Evolutionary conservation across 129 eudicot species (phyloP).

Genomic region (Arctium lappa): DNA sequence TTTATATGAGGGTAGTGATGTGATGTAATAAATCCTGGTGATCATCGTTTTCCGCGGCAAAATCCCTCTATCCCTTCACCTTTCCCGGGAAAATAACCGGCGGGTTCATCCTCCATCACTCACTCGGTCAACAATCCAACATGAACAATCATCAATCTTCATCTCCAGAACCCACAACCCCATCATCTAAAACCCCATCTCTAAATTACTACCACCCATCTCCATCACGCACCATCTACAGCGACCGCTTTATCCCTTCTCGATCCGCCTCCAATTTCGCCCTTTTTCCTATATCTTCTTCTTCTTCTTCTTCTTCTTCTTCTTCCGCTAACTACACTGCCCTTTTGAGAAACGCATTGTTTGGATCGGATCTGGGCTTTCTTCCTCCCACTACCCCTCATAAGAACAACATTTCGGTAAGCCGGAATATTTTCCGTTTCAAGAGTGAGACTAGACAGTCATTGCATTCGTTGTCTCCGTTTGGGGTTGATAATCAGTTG

Average conservation of each 20-base stretch:
- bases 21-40: too few species aligned
- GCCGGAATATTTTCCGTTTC: constrained; percentile 60
- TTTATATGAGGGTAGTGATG: too few species aligned
- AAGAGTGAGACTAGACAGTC: constrained; percentile 59
- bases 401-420: constrained; percentile 29
- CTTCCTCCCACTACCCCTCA: constrained; percentile 51
- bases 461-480: constrained; percentile 49
- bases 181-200: not conserved
- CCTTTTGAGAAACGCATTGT: constrained; percentile 53
- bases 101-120: not conserved
- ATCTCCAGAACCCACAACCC: not conserved
- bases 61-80: not conserved
- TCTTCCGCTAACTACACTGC: constrained; percentile 42
- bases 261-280: constrained; percentile 52
- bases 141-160: not conserved
- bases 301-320: constrained; percentile 23
- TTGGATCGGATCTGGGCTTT: constrained; percentile 50
- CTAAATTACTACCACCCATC: constrained; percentile 25
- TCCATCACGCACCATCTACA: constrained; percentile 49
- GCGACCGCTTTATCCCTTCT: constrained; percentile 65
- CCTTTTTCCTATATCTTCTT: constrained; percentile 40
- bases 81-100: not conserved
- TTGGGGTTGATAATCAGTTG: constrained; percentile 56
- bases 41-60: not conserved
- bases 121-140: not conserved